Percentiles rank a stretch among this genome's conserved stretches.
Evolutionary conservation across 257 asterid genomes (phyloP).

Genomic region (Prunella vulgaris): DNA sequence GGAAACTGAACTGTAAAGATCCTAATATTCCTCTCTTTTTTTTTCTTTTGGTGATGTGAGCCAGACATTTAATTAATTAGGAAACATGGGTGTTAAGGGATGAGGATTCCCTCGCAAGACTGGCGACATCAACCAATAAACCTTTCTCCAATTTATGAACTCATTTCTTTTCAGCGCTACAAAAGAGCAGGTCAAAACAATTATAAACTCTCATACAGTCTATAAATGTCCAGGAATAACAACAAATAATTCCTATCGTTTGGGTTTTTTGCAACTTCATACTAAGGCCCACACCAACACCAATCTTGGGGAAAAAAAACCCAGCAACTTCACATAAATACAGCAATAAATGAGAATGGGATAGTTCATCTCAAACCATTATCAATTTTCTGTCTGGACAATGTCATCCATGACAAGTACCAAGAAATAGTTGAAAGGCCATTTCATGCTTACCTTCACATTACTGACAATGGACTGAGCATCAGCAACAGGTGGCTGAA

Average conservation of each 20-base stretch:
- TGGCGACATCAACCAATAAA: background rate
- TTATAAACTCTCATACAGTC: background rate
- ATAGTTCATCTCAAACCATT: conserved; percentile 19
- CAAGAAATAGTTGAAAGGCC: conserved; percentile 15
- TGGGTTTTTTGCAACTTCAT: conserved; percentile 6
- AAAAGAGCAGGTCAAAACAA: conserved; percentile 6
- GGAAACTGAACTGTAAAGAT: background rate
- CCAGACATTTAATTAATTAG: background rate
- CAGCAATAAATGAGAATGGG: background rate
- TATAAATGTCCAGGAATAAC: conserved; percentile 1
- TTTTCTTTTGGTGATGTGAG: background rate
- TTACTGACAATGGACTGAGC: conserved; percentile 95
- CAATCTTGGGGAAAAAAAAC: background rate
- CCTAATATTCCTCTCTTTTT: background rate
- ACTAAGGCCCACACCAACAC: conserved; percentile 1
- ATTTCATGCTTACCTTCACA: conserved; percentile 59
- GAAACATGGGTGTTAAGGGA: background rate
- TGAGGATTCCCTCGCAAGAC: background rate
- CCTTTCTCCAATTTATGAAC: background rate
- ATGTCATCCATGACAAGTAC: conserved; percentile 20
- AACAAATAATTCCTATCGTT: background rate
- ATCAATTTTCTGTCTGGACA: background rate
- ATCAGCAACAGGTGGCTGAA: conserved; percentile 82
- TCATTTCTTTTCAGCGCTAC: background rate
- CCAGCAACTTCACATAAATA: conserved; percentile 11